These are phyloP conservation scores for Coemansia furcata DNA, from an alignment of 192 early-diverging fungal genomes.

Conservation along the genomic window DNA sequence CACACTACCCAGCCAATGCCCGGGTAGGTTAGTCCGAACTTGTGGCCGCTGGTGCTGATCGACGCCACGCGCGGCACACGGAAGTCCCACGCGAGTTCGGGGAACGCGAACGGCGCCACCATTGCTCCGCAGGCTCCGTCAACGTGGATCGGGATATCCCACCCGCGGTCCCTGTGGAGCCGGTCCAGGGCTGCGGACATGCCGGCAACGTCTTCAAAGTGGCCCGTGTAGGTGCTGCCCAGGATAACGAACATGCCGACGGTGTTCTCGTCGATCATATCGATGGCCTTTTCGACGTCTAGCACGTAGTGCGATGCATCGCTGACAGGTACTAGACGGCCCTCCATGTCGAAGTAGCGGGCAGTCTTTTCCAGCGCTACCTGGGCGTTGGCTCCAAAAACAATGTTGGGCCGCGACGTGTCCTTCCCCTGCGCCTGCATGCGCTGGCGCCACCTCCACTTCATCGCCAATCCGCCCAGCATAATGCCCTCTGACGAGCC, in stretches of 20 bases:
- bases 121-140: constrained; percentile 85
- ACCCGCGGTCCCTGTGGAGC: constrained; percentile 60
- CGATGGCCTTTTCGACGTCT: constrained; percentile 61
- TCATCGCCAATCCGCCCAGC: constrained; percentile 74
- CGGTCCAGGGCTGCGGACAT: constrained; percentile 63
- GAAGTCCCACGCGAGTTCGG: constrained; percentile 74
- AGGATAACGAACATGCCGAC: constrained; percentile 77
- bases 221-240: constrained; percentile 80
- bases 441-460: constrained; percentile 68
- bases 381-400: constrained; percentile 78
- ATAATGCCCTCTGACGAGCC: constrained; percentile 82
- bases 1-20: constrained; percentile 85
- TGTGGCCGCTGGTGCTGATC: constrained; percentile 85
- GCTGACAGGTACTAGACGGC: constrained; percentile 62
- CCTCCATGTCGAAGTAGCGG: constrained; percentile 76
- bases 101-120: constrained; percentile 79
- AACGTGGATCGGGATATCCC: constrained; percentile 78
- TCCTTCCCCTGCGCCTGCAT: constrained; percentile 63
- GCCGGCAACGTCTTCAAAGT: constrained; percentile 72
- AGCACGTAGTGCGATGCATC: constrained; percentile 56
- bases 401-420: constrained; percentile 69
- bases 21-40: constrained; percentile 80
- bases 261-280: constrained; percentile 80
- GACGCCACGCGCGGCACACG: constrained; percentile 66
- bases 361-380: constrained; percentile 70